Percentiles rank a stretch among this genome's conserved stretches.
These are phyloP conservation scores for Candida andamanensis DNA, from an alignment of 805 yeast species.

Conservation along the genomic window DNA sequence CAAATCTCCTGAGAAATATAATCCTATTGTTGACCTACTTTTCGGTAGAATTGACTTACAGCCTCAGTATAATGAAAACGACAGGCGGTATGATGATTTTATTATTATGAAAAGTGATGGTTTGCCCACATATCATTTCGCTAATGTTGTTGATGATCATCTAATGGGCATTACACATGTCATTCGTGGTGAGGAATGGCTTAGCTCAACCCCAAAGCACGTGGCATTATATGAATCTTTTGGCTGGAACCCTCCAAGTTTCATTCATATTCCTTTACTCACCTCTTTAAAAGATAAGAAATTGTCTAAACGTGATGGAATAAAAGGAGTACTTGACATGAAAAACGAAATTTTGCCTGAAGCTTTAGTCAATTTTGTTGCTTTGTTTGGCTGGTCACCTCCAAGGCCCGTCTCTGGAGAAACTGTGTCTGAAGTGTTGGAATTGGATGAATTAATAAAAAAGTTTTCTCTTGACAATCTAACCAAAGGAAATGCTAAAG, in stretches of 20 bases:
- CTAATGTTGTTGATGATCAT: slow-evolving; percentile 93
- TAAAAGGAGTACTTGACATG: slow-evolving; percentile 61
- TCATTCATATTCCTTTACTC: slow-evolving; percentile 84
- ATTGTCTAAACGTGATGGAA: slow-evolving; percentile 81
- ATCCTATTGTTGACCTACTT: slow-evolving; percentile 62
- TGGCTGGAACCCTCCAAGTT: slow-evolving; percentile 78
- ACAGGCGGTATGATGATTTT: slow-evolving; percentile 83
- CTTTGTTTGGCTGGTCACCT: slow-evolving; percentile 94
- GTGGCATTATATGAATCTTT: slow-evolving; percentile 80
- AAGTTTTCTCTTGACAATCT: slow-evolving; percentile 63
- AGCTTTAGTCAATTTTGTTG: slow-evolving; percentile 81
- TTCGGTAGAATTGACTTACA: slow-evolving; percentile 77
- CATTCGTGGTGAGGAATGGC: slow-evolving; percentile 96
- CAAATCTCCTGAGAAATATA: slow-evolving; percentile 68
- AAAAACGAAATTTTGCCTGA: slow-evolving; percentile 64
- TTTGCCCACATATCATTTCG: slow-evolving; percentile 93
- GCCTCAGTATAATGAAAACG: slow-evolving; percentile 67
- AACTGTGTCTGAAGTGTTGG: slow-evolving; percentile 47
- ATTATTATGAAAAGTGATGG: slow-evolving; percentile 90
- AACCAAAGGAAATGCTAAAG: slow-evolving; percentile 93
- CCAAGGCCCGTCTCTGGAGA: slow-evolving; percentile 47
- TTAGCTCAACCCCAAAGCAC: slow-evolving; percentile 93
- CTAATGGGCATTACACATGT: slow-evolving; percentile 91
- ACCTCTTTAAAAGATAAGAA: slow-evolving; percentile 72
- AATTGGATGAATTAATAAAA: slow-evolving; percentile 46